Base-by-base conservation (phyloP, 2,329 filamentous ascomycete species). In the Fusarium sp. region DNA sequence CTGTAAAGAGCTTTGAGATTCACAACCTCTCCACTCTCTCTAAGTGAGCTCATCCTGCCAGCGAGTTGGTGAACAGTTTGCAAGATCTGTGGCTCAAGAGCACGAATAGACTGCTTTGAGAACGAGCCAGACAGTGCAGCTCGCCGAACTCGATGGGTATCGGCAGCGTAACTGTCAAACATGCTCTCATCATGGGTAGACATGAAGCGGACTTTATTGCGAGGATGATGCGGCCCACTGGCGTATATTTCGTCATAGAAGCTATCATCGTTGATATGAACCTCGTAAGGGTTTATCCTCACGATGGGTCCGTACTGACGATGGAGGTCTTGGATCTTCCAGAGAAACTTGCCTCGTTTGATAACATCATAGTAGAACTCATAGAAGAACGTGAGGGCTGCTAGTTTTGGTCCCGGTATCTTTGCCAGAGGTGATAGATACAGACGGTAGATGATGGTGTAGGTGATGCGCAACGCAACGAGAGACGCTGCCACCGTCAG, bases 351-450 rank as follows among this genome's bases (percentile, higher is more conserved):
- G 4, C 57, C 57, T 33, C 57, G 35, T n/a, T 39, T 14, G 28
- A 60, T 20, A n/a, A 39, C 57, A 60, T 60, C 57, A 30, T 60
- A 60, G 44, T 60, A 60, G 2, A 60, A 60, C 8, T 60, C 57
- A 24, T 60, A 60, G 22, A 60, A 60, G 35, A 60, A 60, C 2
- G 44, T 60, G 26, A 60, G 35, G 22, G 44, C 35, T 26, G 57
- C 57, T 2, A 60, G 24, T 20, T 14, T 60, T 6, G 57, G 57
- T n/a, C 57, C 57, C 8, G 57, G 57, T 24, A 53, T 53, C 12
- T 39, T 60, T 26, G 45, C 13, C 4, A 60, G 6, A 3, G 57
- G 57, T 0, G 57, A 60, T 14, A 60, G 44, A 26, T 53, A 60
- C 22, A 53, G 7, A 0, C 57, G 57, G 48, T 41, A 53, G 35